Percentiles rank a stretch among this genome's conserved stretches.
Evolutionary conservation across 1,284 basidiomycete genomes (phyloP).

Genomic region (Gymnopus androsaceus): DNA sequence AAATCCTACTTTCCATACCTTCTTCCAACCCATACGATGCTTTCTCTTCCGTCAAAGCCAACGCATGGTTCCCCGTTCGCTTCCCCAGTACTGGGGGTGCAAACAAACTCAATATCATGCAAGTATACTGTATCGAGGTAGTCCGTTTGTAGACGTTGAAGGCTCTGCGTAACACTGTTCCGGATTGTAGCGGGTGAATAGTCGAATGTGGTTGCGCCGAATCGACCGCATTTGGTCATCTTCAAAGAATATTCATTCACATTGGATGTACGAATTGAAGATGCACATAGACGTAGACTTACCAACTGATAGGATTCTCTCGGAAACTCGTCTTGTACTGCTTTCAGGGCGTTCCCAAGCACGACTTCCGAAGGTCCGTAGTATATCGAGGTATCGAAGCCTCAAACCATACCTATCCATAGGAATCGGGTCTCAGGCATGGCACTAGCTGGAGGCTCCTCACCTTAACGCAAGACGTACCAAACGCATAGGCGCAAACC

Average conservation of each 20-base stretch:
- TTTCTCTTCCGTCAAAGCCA: conserved; percentile 55
- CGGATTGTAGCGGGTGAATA: conserved; percentile 77
- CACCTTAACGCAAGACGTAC: conserved; percentile 82
- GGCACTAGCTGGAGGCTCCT: too few relatives aligned
- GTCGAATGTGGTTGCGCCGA: conserved; percentile 77
- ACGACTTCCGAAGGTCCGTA: conserved; percentile 93
- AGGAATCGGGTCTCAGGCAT: too few relatives aligned
- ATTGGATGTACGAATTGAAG: too few relatives aligned
- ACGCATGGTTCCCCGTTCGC: conserved; percentile 53
- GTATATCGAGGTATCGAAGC: conserved; percentile 91
- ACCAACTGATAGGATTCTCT: conserved; percentile 80
- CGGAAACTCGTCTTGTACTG: conserved; percentile 72
- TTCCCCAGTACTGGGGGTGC: conserved; percentile 54
- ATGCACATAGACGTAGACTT: conserved; percentile 20
- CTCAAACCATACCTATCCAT: conserved; percentile 85
- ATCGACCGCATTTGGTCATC: conserved; percentile 95
- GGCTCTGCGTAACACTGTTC: conserved; percentile 69
- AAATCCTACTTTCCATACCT: conserved; percentile 59
- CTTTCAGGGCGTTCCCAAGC: conserved; percentile 73
- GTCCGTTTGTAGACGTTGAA: conserved; percentile 74
- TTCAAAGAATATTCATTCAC: too few relatives aligned
- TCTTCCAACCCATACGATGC: conserved; percentile 61
- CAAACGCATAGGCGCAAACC: conserved; percentile 65
- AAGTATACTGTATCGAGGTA: conserved; percentile 89
- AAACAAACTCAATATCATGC: conserved; percentile 92